Percentiles rank a stretch among this genome's conserved stretches.
Evolutionary conservation across 2,329 filamentous ascomycete genomes (phyloP).

Genomic region (Aspergillus felis): DNA sequence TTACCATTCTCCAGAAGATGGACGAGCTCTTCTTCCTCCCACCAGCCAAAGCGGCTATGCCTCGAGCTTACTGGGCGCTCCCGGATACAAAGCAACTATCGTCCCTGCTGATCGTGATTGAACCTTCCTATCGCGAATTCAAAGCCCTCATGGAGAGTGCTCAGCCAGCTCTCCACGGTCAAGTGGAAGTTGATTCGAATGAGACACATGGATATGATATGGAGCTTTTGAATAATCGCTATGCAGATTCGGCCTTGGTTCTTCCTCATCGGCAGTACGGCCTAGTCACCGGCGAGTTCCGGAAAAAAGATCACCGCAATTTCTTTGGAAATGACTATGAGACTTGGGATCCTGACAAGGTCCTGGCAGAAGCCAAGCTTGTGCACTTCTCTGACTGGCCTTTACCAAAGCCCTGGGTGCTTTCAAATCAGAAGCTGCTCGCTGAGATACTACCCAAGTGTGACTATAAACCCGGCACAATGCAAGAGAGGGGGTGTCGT

Average conservation of each 20-base stretch:
- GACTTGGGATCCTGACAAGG: conserved; percentile 56
- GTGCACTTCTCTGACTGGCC: conserved; percentile 72
- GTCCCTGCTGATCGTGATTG: conserved; percentile 59
- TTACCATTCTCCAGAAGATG: conserved; percentile 59
- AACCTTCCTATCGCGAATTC: conserved; percentile 53
- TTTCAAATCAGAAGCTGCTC: conserved; percentile 16
- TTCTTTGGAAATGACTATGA: conserved; percentile 52
- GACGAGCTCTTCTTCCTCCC: conserved; percentile 70
- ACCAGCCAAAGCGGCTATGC: conserved; percentile 59
- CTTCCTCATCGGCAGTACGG: conserved; percentile 62
- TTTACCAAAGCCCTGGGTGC: conserved; percentile 60
- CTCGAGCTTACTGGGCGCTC: conserved; percentile 67
- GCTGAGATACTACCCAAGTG: conserved; percentile 32
- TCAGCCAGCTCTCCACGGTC: conserved; percentile 24
- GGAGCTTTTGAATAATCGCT: conserved; percentile 64
- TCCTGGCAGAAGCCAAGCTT: conserved; percentile 59
- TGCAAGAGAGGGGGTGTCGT: conserved; percentile 34
- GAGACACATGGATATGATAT: conserved; percentile 52
- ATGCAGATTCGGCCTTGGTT: conserved; percentile 55
- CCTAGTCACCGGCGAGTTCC: conserved; percentile 61
- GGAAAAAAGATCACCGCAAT: conserved; percentile 47
- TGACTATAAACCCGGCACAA: conserved; percentile 31
- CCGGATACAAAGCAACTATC: conserved; percentile 53
- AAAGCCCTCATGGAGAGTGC: conserved; percentile 25
- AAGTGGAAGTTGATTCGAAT: conserved; percentile 20